Evolutionary conservation across 441 rosid genomes (phyloP).

Genomic region (Euphorbia corollata): DNA sequence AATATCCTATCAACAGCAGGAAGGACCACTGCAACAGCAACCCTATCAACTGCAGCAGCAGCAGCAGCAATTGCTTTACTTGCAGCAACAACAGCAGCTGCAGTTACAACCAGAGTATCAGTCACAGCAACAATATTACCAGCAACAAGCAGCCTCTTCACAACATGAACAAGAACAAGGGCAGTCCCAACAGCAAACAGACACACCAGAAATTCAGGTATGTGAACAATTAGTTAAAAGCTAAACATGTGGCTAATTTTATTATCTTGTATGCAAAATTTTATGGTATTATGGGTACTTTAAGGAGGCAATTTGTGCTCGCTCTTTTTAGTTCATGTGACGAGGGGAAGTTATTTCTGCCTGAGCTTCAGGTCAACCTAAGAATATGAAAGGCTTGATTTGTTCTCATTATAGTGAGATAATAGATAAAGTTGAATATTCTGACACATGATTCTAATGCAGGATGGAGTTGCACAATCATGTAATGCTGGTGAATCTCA

Average conservation of each 20-base stretch:
- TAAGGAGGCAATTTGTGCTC: not conserved
- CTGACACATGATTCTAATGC: not conserved
- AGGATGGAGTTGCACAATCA: not conserved
- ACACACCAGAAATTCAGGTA: constrained; percentile 19
- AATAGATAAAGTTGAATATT: not conserved
- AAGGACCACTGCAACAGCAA: constrained; percentile 26
- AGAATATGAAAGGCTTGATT: not conserved
- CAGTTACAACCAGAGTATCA: constrained; percentile 21
- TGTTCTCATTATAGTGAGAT: not conserved
- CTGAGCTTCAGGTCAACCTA: not conserved
- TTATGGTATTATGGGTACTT: not conserved
- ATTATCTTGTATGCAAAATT: not conserved
- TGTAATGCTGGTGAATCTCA: not conserved
- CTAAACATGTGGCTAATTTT: not conserved
- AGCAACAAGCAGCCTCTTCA: constrained; percentile 24
- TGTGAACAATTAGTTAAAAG: constrained; percentile 13
- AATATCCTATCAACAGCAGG: constrained; percentile 21
- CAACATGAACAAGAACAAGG: constrained; percentile 25
- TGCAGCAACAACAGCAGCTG: constrained; percentile 28
- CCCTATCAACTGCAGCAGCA: constrained; percentile 24
- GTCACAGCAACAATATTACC: constrained; percentile 20
- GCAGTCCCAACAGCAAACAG: constrained; percentile 20
- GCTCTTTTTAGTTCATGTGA: not conserved
- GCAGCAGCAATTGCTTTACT: constrained; percentile 15
- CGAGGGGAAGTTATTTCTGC: not conserved